Percentiles rank a stretch among this genome's conserved stretches.
phyloP scores from a whole-genome alignment of 2,329 filamentous ascomycete species.

The Colletotrichum tamarilloi region DNA sequence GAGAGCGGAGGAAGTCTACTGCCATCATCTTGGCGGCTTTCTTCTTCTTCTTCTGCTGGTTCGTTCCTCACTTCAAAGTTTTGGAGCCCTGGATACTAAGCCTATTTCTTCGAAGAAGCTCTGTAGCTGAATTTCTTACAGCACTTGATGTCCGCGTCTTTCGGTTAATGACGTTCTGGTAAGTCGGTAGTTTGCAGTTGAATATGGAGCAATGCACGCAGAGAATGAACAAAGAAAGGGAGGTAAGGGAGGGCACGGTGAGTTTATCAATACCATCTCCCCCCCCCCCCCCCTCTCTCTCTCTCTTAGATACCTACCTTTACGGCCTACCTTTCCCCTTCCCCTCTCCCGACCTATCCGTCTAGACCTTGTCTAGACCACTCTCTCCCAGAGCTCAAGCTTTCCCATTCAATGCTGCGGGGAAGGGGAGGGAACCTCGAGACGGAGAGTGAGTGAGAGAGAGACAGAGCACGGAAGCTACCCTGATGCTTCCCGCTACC shows the following conservation, averaged over 20 bases:
- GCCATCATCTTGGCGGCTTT: constrained; percentile 13
- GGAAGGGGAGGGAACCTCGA: neutral
- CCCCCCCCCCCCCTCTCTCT: neutral
- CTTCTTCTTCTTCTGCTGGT: neutral
- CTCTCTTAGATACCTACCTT: neutral
- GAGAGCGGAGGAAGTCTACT: constrained; percentile 33
- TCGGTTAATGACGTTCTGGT: neutral
- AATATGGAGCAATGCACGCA: neutral
- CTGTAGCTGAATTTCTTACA: neutral
- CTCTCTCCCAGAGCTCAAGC: constrained; percentile 6
- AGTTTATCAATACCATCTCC: constrained; percentile 18
- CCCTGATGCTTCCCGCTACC: constrained; percentile 21
- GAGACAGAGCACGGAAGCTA: neutral
- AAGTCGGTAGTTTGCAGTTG: neutral
- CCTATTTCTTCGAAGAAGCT: neutral
- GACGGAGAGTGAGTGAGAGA: neutral
- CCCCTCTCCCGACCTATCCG: neutral
- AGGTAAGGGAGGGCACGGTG: neutral
- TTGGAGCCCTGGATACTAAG: neutral
- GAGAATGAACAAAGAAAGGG: neutral
- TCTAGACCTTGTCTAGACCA: neutral
- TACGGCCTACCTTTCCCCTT: neutral
- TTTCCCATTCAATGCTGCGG: constrained; percentile 12
- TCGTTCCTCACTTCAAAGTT: neutral
- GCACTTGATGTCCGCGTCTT: neutral